Evolutionary conservation across 192 early-diverging fungal genomes (phyloP), one percentile per base, ranked within the genome.

Genomic region (Coemansia sp.): DNA sequence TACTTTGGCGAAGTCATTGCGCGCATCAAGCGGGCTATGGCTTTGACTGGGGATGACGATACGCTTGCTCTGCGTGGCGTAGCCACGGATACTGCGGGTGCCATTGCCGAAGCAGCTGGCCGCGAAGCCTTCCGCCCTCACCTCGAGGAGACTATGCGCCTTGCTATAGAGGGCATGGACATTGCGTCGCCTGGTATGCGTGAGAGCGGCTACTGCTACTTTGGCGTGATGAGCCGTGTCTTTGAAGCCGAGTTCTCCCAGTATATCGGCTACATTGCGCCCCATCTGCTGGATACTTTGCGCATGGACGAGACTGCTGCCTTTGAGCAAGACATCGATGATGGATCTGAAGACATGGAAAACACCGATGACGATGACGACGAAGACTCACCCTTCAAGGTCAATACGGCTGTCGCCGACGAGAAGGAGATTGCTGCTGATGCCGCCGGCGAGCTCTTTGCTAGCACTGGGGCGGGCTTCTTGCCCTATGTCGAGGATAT

Each of bases 391-490:
- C 76, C 74, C n/a, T 80, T 88, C 58, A 85, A 82, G 23, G 82
- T 92, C 53, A 89, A 85, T 65, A 90, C 90, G 28, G 93, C 89
- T 20, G 84, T 96, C 73, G 91, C 94, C 4, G 92, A 95, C 42
- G 94, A 96, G 70, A 96, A 96, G 82, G 94, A 96, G 72, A 87
- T 92, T 51, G 93, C 94, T 26, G 91, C 89, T 33, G 93, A 95
- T 63, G 90, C 91, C 9, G 84, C 94, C 56, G 93, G 91, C 46
- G 92, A 96, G 76, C 70, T 96, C 21, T 96, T 96, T 78, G 84
- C 85, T 60, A 86, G 89, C 59, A 91, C 94, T 10, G 64, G 80
- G 10, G 60, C 83, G 2, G 83, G 88, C 28, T 96, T 94, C 72
- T 75, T 96, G 76, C 93, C 94, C 3, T 94, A 94, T 68, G 88